Evolutionary conservation across 345 rosid genomes (phyloP).

Genomic region (Eucalyptus virginea): DNA sequence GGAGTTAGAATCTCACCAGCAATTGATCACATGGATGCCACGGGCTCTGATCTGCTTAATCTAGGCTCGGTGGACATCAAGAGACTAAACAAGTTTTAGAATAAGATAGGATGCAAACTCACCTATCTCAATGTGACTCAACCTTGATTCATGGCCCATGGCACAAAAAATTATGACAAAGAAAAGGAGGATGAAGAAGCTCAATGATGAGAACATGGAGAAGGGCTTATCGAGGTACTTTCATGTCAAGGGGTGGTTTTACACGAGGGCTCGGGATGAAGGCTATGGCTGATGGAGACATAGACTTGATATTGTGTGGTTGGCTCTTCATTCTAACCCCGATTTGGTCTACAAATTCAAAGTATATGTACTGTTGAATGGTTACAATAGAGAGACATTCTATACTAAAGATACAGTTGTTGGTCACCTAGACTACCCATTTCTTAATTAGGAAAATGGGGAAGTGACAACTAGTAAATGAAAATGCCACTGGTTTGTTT

Average conservation of each 20-base stretch:
- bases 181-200: background rate
- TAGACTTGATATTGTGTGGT: constrained; percentile 71
- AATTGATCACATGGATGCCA: background rate
- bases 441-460: background rate
- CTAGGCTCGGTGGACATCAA: background rate
- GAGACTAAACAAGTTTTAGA: background rate
- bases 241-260: background rate
- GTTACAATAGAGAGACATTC: constrained; percentile 54
- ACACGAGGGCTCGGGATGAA: background rate
- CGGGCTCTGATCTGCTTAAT: background rate
- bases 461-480: background rate
- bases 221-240: background rate
- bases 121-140: background rate
- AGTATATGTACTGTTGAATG: constrained; percentile 40
- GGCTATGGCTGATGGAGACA: constrained; percentile 13
- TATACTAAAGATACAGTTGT: constrained; percentile 10
- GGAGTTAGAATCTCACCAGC: background rate
- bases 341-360: constrained; percentile 56
- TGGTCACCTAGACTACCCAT: background rate
- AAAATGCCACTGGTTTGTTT: background rate
- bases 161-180: background rate
- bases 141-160: background rate
- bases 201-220: background rate
- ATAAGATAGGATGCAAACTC: background rate
- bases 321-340: constrained; percentile 75